Base-by-base conservation (phyloP, 768 basidiomycete species). In the Lentinula aciculospora region DNA sequence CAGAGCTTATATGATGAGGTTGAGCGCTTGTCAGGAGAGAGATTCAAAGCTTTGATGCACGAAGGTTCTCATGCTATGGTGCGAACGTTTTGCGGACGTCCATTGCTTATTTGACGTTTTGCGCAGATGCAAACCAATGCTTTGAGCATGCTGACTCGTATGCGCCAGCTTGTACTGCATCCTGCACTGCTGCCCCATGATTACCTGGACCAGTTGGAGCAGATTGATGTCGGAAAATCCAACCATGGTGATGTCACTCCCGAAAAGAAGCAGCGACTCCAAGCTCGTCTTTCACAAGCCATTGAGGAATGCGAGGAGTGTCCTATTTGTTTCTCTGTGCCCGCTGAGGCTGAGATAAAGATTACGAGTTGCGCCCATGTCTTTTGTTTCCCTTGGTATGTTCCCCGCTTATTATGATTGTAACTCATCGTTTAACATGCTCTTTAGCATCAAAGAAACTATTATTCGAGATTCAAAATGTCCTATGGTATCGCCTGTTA, bases 291-390 rank as follows among this genome's bases (percentile, higher is more conserved):
- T 44, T 76, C 79, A 10, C 81, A 85, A 64, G 82, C 82, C 0
- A 83, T 92, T 36, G 91, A 92, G 65, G 89, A 93, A 61, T 85
- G 76, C 53, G 88, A 92, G 72, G 91, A 93, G 67, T 93, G 91
- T 65, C 88, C 90, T 0, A 76, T 92, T 53, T 92, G 89, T 64
- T 86, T 90, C 59, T 69, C 71, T 57, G 69, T 82, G 19, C 62
- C 87, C 8, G 76, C 70, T 15, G 83, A 91, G 29, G 81, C 89
- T 2, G 47, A 57, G 28, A 76, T 88, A 46, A 44, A 44, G 42
- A 91, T 93, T 58, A 91, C 90, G 0, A 72, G 74, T 47, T 93
- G 91, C 65, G 69, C 82, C 3, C 91, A 93, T 65, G 72, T 76
- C 60, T 93, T 88, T 68, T 93, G 91, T 66, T 65, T 85, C 23